phyloP scores from a whole-genome alignment of 106 monocot genomes.

The Triglochin maritima region DNA sequence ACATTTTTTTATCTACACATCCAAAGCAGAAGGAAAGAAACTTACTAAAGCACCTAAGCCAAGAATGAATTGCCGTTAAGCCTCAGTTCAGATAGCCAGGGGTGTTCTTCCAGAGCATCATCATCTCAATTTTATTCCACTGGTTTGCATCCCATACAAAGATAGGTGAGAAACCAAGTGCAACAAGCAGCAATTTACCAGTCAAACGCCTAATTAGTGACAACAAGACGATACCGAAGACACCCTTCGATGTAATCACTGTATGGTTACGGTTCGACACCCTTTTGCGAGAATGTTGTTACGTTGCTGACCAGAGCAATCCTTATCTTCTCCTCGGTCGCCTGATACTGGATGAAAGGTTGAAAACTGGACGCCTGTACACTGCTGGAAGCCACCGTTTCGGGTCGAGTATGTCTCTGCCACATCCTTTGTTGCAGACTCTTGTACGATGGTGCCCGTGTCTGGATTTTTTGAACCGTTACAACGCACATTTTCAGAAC shows the following conservation, averaged over 20 bases:
- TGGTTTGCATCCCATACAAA: too few species aligned
- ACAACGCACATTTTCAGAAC: not conserved
- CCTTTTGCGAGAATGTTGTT: not conserved
- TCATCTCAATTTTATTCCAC: not conserved
- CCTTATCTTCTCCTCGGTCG: not conserved
- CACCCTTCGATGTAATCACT: not conserved
- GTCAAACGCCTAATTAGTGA: not conserved
- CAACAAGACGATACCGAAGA: not conserved
- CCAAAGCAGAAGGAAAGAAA: too few species aligned
- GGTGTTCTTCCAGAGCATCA: not conserved
- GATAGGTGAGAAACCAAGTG: too few species aligned
- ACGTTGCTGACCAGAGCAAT: constrained; percentile 5
- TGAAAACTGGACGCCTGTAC: not conserved
- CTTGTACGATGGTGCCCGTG: not conserved
- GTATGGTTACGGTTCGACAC: not conserved
- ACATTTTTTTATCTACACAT: not conserved
- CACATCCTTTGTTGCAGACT: not conserved
- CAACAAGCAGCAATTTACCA: not conserved
- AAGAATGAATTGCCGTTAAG: constrained; percentile 8
- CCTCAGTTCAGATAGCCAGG: not conserved
- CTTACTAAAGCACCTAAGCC: not conserved
- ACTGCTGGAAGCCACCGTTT: not conserved
- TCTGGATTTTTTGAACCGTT: not conserved
- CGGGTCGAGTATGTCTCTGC: not conserved
- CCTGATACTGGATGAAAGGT: not conserved